phyloP scores from a whole-genome alignment of 768 basidiomycete species.

The Termitomyces sp. region DNA sequence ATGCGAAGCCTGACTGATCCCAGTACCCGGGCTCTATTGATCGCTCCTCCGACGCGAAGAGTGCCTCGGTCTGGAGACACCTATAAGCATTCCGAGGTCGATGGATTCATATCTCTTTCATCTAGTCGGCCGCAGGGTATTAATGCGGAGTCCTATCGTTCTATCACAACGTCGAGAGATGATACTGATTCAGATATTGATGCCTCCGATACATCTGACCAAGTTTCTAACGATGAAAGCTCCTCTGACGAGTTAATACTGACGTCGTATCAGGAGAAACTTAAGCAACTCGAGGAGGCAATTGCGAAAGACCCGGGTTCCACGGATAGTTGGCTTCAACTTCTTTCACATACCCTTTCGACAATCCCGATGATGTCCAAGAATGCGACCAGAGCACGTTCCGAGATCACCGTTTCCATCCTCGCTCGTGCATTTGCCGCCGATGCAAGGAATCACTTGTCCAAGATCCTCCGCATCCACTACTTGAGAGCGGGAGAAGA shows the following conservation, averaged over 20 bases:
- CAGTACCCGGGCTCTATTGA: constrained; percentile 46
- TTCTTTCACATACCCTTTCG: constrained; percentile 59
- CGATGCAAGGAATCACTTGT: constrained; percentile 44
- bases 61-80: constrained; percentile 31
- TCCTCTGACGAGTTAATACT: constrained; percentile 35
- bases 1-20: constrained; percentile 54
- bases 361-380: constrained; percentile 59
- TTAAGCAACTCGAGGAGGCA: constrained; percentile 53
- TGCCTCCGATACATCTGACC: constrained; percentile 4
- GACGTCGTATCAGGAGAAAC: constrained; percentile 51
- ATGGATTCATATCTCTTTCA: constrained; percentile 60
- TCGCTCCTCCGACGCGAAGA: constrained; percentile 44
- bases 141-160: constrained; percentile 42
- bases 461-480: constrained; percentile 47
- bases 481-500: constrained; percentile 73
- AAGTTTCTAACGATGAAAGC: constrained; percentile 21
- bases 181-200: constrained; percentile 23
- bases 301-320: constrained; percentile 47
- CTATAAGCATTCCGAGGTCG: constrained; percentile 53
- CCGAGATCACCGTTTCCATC: constrained; percentile 67
- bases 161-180: constrained; percentile 30
- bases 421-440: constrained; percentile 58
- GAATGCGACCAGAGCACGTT: constrained; percentile 60
- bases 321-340: constrained; percentile 52
- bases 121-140: constrained; percentile 26